phyloP scores from a whole-genome alignment of 169 alveolate species.

The Plasmodium inui region DNA sequence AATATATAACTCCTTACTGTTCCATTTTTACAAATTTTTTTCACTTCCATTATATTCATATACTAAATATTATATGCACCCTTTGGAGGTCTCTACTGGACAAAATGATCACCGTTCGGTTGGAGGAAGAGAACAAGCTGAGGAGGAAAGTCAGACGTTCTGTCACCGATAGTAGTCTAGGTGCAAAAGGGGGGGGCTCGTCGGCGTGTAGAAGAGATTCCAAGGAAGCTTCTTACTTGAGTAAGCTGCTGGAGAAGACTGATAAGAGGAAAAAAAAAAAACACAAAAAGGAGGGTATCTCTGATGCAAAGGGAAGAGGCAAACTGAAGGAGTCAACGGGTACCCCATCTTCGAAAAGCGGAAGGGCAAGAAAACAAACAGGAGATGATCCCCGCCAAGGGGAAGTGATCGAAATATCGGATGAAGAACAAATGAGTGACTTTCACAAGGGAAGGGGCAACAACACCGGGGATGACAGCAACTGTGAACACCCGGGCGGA shows the following conservation, averaged over 20 bases:
- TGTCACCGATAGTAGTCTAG: background rate
- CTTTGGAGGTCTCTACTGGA: slow-evolving; percentile 75
- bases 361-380: background rate
- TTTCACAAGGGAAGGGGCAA: background rate
- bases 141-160: background rate
- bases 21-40: slow-evolving; percentile 54
- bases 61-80: slow-evolving; percentile 74
- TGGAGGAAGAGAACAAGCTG: slow-evolving; percentile 47
- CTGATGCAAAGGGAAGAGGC: background rate
- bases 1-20: slow-evolving; percentile 73
- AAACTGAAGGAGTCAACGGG: background rate
- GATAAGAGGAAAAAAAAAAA: slow-evolving; percentile 26
- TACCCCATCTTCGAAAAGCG: background rate
- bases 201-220: background rate
- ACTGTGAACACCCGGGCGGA: background rate
- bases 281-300: background rate
- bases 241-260: slow-evolving; percentile 46
- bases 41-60: slow-evolving; percentile 69
- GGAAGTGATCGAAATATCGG: slow-evolving; percentile 67
- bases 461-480: background rate
- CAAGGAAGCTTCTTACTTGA: slow-evolving; percentile 37
- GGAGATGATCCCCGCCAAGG: background rate
- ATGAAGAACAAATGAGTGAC: slow-evolving; percentile 11
- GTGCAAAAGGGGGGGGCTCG: background rate
- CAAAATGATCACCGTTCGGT: slow-evolving; percentile 51